phyloP scores from a whole-genome alignment of 2,329 filamentous ascomycete genomes.

The Cryphonectria nitschkei region DNA sequence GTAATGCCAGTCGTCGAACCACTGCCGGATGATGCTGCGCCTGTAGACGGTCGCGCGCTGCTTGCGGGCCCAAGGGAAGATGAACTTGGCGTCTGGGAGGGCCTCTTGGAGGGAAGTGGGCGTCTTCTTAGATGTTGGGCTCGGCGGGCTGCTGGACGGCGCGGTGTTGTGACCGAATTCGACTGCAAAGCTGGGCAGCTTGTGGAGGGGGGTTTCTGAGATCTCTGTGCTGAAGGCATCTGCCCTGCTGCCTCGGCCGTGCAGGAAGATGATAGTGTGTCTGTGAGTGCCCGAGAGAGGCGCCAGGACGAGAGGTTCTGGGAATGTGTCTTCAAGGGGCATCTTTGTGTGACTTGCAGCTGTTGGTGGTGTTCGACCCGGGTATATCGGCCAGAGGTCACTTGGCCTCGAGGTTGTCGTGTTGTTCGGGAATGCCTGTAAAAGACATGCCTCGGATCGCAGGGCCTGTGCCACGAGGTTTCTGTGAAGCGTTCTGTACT shows the following conservation, averaged over 20 bases:
- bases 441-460: neutral
- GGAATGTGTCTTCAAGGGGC: constrained; percentile 11
- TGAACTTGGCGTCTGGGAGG: constrained; percentile 50
- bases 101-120: constrained; percentile 35
- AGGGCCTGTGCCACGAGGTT: too few species aligned
- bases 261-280: constrained; percentile 53
- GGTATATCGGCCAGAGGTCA: too few species aligned
- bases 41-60: constrained; percentile 45
- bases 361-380: neutral
- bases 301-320: constrained; percentile 31
- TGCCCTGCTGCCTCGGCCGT: constrained; percentile 51
- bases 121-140: neutral
- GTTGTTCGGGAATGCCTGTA: neutral
- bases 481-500: neutral
- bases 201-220: constrained; percentile 36
- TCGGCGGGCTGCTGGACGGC: too few species aligned
- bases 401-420: neutral
- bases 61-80: constrained; percentile 54
- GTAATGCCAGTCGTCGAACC: constrained; percentile 50
- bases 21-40: constrained; percentile 45
- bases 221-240: constrained; percentile 45
- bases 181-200: neutral
- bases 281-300: constrained; percentile 38
- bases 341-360: constrained; percentile 2
- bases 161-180: too few species aligned